Conservation (phyloP, 2,329 filamentous ascomycete species). For the Orbilia ellipsospora region DNA sequence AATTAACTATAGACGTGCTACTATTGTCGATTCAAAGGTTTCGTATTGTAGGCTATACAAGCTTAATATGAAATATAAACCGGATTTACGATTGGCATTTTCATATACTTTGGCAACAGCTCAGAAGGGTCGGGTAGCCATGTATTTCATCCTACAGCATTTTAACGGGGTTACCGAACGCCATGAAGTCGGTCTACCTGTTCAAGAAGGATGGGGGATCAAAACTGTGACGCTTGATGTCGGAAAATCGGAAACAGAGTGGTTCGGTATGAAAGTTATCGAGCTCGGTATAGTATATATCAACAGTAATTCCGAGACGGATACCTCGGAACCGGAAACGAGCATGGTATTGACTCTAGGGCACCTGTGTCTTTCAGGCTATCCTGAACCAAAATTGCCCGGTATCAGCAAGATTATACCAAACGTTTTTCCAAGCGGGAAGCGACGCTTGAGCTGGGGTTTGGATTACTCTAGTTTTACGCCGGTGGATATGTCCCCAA, state of each 20-base stretch:
- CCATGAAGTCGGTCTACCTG: conserved; percentile 41
- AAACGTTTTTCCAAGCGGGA: conserved; percentile 20
- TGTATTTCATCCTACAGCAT: conserved; percentile 51
- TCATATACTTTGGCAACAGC: conserved; percentile 47
- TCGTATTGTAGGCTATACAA: conserved; percentile 55
- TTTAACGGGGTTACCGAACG: conserved; percentile 39
- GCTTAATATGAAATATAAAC: conserved; percentile 48
- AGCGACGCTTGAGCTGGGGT: conserved; percentile 55
- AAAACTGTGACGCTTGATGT: conserved; percentile 48
- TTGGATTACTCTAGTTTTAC: conserved; percentile 46
- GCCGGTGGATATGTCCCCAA: conserved; percentile 12
- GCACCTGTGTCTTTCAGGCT: conserved; percentile 31
- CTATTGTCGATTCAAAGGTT: conserved; percentile 12
- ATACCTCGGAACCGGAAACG: background rate
- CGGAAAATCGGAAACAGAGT: conserved; percentile 42
- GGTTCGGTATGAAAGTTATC: conserved; percentile 39
- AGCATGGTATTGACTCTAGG: conserved; percentile 17
- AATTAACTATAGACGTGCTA: conserved; percentile 24
- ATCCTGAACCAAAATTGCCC: conserved; percentile 44
- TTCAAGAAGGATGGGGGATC: conserved; percentile 50
- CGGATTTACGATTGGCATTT: conserved; percentile 52
- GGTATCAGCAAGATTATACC: conserved; percentile 51
- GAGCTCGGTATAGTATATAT: conserved; percentile 39
- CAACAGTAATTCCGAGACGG: background rate
- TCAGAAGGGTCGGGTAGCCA: conserved; percentile 52